Percentiles rank a stretch among this genome's conserved stretches.
phyloP scores from a whole-genome alignment of 371 early-diverging fungal species.

The Actinomucor elegans region DNA sequence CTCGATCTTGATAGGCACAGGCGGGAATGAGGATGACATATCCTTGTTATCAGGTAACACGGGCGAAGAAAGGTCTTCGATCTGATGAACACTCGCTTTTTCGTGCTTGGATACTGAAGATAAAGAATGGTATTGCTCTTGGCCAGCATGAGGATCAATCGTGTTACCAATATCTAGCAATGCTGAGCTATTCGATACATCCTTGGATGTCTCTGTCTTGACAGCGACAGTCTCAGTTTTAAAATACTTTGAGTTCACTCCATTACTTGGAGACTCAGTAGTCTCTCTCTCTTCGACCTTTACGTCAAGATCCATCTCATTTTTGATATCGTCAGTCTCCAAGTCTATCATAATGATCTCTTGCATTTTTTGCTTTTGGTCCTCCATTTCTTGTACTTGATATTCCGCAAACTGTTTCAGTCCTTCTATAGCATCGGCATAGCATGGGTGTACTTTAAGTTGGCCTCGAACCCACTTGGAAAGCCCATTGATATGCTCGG shows the following conservation, averaged over 20 bases:
- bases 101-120: background rate
- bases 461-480: conserved; percentile 71
- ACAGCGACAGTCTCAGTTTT: background rate
- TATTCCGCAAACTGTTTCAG: conserved; percentile 30
- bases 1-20: background rate
- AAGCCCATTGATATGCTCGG: conserved; percentile 42
- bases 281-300: background rate
- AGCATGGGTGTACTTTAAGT: conserved; percentile 27
- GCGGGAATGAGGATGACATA: background rate
- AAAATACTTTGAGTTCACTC: background rate
- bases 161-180: background rate
- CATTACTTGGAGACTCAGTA: background rate
- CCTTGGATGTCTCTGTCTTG: background rate
- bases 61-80: too few relatives aligned
- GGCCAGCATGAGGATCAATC: background rate
- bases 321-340: too few relatives aligned
- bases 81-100: too few relatives aligned
- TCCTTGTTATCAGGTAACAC: background rate
- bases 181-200: background rate
- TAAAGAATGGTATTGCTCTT: background rate
- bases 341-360: too few relatives aligned
- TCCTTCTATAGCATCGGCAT: conserved; percentile 37
- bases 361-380: background rate
- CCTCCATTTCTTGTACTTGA: background rate
- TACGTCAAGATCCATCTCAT: too few relatives aligned